Evolutionary conservation across 768 basidiomycete genomes (phyloP), one percentile per base, ranked within the genome.

Genomic region (Lactarius vividus): DNA sequence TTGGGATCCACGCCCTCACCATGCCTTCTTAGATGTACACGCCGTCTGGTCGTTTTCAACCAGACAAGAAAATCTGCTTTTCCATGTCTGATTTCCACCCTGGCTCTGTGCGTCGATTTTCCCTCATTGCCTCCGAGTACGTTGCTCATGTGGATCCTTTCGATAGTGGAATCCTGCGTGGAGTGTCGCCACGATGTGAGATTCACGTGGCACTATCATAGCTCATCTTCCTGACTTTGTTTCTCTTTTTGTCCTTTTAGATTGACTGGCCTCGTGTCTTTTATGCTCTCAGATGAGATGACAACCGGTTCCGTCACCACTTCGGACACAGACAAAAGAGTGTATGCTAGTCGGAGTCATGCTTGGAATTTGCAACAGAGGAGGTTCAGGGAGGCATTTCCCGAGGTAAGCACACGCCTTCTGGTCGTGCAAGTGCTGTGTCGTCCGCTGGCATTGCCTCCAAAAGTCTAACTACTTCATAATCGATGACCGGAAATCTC

Each of bases 21-120:
- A 63, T 39, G 67, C 52, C 63, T 55, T 57, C 67, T 26, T 71
- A 95, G 93, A 93, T 95, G 92, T 84, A 88, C 71, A 95, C 94
- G 16, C 94, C 94, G 0, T 92, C 91, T 6, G 94, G 94, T 23
- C 86, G 94, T 65, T 96, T 96, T 77, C 86, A 91, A 70, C 91
- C 92, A 26, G 92, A 94, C 81, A 88, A 87, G 79, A 97, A 95
- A 83, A 97, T 98, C 62, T 98, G 96, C 75, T 96, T 97, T 79
- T 96, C 94, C 28, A 97, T 98, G 94, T 94, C 93, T 4, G 93
- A 95, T 76, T 95, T 94, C 73, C 94, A 95, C 73, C 92, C 94
- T 0, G 92, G 92, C 67, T 84, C 91, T 15, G 92, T 93, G 71
- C 75, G 90, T 84, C 5, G 11, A 40, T 40, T 42, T 23, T 28